Evolutionary conservation across 805 yeast species (phyloP), one percentile per base, ranked within the genome.

Genomic region (Yarrowia sp.): DNA sequence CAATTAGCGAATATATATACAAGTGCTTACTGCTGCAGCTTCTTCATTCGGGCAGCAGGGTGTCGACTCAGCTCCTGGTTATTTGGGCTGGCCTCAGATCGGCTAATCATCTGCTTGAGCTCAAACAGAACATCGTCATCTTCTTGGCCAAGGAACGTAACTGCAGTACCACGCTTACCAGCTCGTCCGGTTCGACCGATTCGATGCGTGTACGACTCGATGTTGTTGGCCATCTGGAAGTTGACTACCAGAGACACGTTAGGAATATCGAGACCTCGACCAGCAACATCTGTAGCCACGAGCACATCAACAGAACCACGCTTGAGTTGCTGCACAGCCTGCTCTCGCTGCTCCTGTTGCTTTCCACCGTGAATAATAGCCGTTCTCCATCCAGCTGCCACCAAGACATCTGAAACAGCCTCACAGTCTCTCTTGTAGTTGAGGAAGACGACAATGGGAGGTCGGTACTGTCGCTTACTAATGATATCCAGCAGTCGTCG

Each of bases 121-220:
- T 81, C 85, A 60, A 73, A 72, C 61, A 87, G 78, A 1, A 84
- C 74, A 13, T 74, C 72, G 55, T 74, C 76, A 67, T 87, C 92
- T 4, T 78, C 79, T 12, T 79, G 80, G 61, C 82, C 83, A 65
- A 91, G 72, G 66, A 89, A 88, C 0, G 97, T 87, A 12, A 85
- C 77, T 4, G 97, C 87, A 9, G 81, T 77, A 46, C 99, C 99
- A 6, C 71, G 71, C 49, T 82, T 83, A 0, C 97, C 98, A 0
- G 97, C 97, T 73, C 99, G 83, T 36, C 98, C 99, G 0, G 99
- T 93, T 75, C 99, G 84, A 63, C 99, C 99, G 56, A 93, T 87
- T 70, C 98, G 81, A 74, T 93, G 99, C 18, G 93, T 82, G 68
- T 91, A 93, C 63, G 87, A 92, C 65, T 91, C 97, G 46, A 91